phyloP scores from a whole-genome alignment of 768 basidiomycete species.

The Tylopilus intermedius region DNA sequence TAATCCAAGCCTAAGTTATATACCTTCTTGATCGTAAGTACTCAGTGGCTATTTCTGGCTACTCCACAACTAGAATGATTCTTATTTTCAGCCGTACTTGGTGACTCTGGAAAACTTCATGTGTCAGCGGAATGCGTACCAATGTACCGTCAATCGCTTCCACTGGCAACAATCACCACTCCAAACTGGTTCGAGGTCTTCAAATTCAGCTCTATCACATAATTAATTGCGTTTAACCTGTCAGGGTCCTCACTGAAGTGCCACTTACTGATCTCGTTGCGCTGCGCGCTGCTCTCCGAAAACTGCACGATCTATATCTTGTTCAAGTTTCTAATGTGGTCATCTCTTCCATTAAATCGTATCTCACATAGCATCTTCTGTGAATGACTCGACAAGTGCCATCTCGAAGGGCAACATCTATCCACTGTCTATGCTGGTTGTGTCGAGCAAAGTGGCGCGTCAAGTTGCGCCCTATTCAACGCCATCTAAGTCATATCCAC shows the following conservation, averaged over 20 bases:
- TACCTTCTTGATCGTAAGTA: conserved; percentile 90
- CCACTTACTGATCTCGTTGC: conserved; percentile 62
- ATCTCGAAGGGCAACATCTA: conserved; percentile 9
- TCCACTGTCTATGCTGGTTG: conserved; percentile 61
- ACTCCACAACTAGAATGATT: background rate
- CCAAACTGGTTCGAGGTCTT: conserved; percentile 95
- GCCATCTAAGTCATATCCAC: conserved; percentile 8
- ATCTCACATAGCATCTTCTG: conserved; percentile 69
- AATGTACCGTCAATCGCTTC: conserved; percentile 73
- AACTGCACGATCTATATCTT: conserved; percentile 68
- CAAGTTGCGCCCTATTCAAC: conserved; percentile 1
- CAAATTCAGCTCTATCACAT: background rate
- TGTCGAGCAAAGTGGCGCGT: conserved; percentile 41
- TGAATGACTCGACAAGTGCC: conserved; percentile 22
- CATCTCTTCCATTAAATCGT: conserved; percentile 74
- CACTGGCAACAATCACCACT: conserved; percentile 88
- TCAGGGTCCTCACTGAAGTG: conserved; percentile 71
- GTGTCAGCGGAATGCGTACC: conserved; percentile 85
- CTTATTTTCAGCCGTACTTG: conserved; percentile 72
- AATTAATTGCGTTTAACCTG: background rate
- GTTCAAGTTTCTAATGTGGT: conserved; percentile 90
- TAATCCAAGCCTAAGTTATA: conserved; percentile 56
- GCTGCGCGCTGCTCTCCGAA: conserved; percentile 60
- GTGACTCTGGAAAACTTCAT: conserved; percentile 85
- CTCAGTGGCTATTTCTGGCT: background rate